Conservation (phyloP, 2,329 filamentous ascomycete species). For the Fusarium liriodendri region DNA sequence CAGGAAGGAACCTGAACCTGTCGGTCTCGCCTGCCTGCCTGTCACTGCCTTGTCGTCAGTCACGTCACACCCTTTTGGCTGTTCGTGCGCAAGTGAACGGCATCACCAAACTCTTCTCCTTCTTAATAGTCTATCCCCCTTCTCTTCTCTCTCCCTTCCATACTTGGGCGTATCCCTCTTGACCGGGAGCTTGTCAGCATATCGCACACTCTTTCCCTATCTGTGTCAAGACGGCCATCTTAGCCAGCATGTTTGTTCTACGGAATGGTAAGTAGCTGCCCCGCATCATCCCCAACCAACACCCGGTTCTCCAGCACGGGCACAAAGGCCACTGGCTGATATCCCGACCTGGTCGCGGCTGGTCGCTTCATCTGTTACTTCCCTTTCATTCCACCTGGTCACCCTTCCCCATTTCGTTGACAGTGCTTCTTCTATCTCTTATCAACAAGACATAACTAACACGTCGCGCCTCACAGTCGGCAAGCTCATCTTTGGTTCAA, state of each 20-base stretch:
- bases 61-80: constrained; percentile 32
- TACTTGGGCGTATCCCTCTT: neutral
- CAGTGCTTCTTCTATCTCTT: neutral
- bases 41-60: constrained; percentile 30
- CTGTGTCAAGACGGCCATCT: constrained; percentile 12
- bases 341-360: neutral
- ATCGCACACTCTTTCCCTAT: constrained; percentile 7
- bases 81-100: constrained; percentile 23
- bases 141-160: constrained; percentile 2
- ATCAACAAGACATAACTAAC: constrained; percentile 28
- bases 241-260: constrained; percentile 52
- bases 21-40: constrained; percentile 1
- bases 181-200: constrained; percentile 3
- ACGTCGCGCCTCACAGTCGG: constrained; percentile 68
- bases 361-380: constrained; percentile 12
- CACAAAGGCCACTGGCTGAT: constrained; percentile 4
- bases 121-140: neutral
- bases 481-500: constrained; percentile 90
- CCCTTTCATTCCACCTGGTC: neutral
- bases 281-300: constrained; percentile 35
- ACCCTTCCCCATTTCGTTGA: neutral
- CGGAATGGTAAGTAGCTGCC: constrained; percentile 50
- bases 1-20: constrained; percentile 8
- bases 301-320: constrained; percentile 14
- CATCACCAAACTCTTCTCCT: constrained; percentile 27